Base-by-base conservation (phyloP, 2,329 filamentous ascomycete species). In the Pestalotiopsis sp. region DNA sequence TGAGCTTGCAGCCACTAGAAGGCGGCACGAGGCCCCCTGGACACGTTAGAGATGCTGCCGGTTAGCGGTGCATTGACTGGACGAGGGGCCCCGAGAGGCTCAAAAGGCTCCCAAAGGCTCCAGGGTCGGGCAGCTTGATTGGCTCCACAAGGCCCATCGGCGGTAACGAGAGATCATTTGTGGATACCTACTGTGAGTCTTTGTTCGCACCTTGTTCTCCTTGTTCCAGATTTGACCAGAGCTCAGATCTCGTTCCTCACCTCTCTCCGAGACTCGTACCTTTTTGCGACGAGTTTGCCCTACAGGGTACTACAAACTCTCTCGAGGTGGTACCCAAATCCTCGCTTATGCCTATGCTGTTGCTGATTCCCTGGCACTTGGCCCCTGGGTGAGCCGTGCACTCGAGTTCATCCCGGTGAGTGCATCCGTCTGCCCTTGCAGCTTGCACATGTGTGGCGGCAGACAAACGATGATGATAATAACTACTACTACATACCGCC, bases 1-100 rank as follows among this genome's bases (percentile, higher is more conserved):
- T 27, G 40, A 12, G 17, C 45, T 58, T 58, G 25, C 20, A 66
- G 68, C 68, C 68, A 69, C 60, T 68, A 56, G 25, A 59, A 45
- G 65, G 20, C 65, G 52, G 56, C 38, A 61, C 57, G 31, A 52
- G 45, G 56, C 36, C 31, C 31, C 17, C n/a, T 60, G 38, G 31
- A 58, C 38, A 59, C 59, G 65, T 69, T 67, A 69, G 65, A 66
- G 66, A 59, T 40, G 20, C 23, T 61, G 62, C 65, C 31, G 36
- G 41, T 38, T 62, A 65, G 61, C 40, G 61, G 61, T 25, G 60
- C 68, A 69, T 68, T 63, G 68, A 69, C 68, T 69, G 68, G 68
- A 65, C 56, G 61, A 64, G 60, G 49, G 3, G 66, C 68, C 23
- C 25, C 60, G 49, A 65, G 25, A 49, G 65, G 31, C 31, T 36